phyloP scores from a whole-genome alignment of 768 basidiomycete species.

The Brasilioporus rufonigricans region DNA sequence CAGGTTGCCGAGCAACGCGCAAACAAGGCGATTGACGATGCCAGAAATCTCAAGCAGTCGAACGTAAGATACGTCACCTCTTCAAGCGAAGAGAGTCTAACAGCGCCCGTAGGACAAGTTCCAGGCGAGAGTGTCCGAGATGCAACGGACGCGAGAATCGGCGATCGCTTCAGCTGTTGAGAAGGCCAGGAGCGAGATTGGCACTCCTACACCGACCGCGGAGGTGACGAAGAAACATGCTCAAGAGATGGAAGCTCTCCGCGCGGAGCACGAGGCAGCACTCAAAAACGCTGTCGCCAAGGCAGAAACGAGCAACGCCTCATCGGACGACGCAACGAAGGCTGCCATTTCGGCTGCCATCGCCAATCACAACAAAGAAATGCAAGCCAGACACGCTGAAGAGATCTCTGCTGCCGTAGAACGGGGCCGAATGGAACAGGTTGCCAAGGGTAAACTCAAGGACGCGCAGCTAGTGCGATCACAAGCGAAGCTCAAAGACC shows the following conservation, averaged over 20 bases:
- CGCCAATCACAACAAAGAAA: constrained; percentile 45
- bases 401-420: constrained; percentile 69
- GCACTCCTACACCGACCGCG: constrained; percentile 18
- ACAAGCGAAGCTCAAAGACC: constrained; percentile 62
- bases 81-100: neutral
- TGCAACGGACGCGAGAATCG: constrained; percentile 51
- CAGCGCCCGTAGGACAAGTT: constrained; percentile 53
- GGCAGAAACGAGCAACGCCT: constrained; percentile 26
- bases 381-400: constrained; percentile 46
- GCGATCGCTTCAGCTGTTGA: constrained; percentile 58
- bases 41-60: constrained; percentile 37
- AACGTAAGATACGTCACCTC: constrained; percentile 19
- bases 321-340: constrained; percentile 36
- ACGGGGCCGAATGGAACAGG: constrained; percentile 62
- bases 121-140: constrained; percentile 49
- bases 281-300: constrained; percentile 52
- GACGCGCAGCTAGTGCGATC: constrained; percentile 64
- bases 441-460: constrained; percentile 63
- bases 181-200: constrained; percentile 49
- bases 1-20: constrained; percentile 43
- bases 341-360: constrained; percentile 51
- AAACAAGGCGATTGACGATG: constrained; percentile 44
- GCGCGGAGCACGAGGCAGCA: constrained; percentile 53
- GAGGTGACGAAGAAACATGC: constrained; percentile 52
- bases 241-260: constrained; percentile 56